Percentiles rank a stretch among this genome's conserved stretches.
These are phyloP conservation scores for Penicillium olsonii DNA, from an alignment of 2,329 filamentous ascomycete species.

Conservation along the genomic window DNA sequence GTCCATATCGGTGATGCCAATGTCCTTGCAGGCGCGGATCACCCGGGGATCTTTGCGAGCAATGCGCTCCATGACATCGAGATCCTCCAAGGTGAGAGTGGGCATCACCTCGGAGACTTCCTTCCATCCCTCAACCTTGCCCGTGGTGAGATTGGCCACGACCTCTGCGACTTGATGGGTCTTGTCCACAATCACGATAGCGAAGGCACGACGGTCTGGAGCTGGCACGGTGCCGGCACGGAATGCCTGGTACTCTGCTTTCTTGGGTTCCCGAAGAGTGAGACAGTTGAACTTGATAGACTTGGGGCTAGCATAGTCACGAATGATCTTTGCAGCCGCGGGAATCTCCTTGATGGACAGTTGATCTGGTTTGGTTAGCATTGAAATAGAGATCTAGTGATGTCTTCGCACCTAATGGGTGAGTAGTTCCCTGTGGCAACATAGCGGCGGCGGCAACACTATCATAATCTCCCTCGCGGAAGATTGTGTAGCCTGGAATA, in stretches of 20 bases:
- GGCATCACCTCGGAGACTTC: constrained; percentile 49
- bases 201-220: constrained; percentile 43
- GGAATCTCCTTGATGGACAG: constrained; percentile 33
- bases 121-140: constrained; percentile 33
- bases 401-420: constrained; percentile 22
- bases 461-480: constrained; percentile 29
- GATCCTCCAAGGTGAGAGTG: constrained; percentile 41
- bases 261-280: constrained; percentile 58
- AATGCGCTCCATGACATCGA: constrained; percentile 38
- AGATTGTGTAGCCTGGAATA: constrained; percentile 30
- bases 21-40: constrained; percentile 34
- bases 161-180: constrained; percentile 29
- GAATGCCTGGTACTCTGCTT: constrained; percentile 38
- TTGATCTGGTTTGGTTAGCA: constrained; percentile 24
- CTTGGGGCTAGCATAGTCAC: constrained; percentile 30
- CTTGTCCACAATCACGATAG: constrained; percentile 49
- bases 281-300: constrained; percentile 39
- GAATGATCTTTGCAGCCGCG: constrained; percentile 27
- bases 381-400: not conserved
- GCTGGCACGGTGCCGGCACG: constrained; percentile 29
- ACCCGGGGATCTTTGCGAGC: constrained; percentile 34
- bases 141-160: constrained; percentile 28
- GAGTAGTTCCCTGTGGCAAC: constrained; percentile 22
- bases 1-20: constrained; percentile 39
- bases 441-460: constrained; percentile 27